Evolutionary conservation across 2,329 filamentous ascomycete species (phyloP).

Genomic region (Ceratocystiopsis sp.): DNA sequence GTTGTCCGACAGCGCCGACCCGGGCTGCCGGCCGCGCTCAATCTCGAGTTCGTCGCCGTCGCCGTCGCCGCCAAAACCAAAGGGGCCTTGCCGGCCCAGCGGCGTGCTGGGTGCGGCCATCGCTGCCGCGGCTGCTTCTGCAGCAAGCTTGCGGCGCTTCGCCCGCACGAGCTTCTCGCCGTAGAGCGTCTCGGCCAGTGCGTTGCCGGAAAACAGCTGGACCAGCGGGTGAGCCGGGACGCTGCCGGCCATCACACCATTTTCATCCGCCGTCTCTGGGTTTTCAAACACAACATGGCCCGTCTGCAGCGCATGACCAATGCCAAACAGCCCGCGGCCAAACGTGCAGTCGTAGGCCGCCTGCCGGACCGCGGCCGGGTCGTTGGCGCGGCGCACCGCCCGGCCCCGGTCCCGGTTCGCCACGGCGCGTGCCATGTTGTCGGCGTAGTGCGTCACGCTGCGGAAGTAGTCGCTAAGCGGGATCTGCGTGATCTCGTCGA

Average conservation of each 20-base stretch:
- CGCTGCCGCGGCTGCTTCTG: neutral
- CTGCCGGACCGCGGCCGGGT: neutral
- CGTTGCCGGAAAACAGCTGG: slow-evolving; percentile 6
- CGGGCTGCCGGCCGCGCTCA: slow-evolving; percentile 55
- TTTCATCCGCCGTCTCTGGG: too few species aligned
- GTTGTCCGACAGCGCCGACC: slow-evolving; percentile 48
- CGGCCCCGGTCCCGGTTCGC: slow-evolving; percentile 4
- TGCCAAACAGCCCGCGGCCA: slow-evolving; percentile 9
- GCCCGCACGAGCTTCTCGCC: slow-evolving; percentile 9
- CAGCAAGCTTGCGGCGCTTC: neutral
- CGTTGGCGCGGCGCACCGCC: slow-evolving; percentile 2
- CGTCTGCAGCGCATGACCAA: slow-evolving; percentile 2
- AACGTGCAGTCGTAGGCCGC: slow-evolving; percentile 6
- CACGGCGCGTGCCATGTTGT: slow-evolving; percentile 7
- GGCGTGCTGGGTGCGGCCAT: slow-evolving; percentile 6
- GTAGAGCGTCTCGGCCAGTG: slow-evolving; percentile 4
- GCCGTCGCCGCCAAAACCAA: neutral
- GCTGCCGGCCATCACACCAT: too few species aligned
- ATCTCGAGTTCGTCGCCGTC: slow-evolving; percentile 14
- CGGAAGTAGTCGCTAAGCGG: slow-evolving; percentile 8
- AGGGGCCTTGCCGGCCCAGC: neutral
- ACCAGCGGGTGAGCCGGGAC: neutral
- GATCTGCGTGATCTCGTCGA: slow-evolving; percentile 10
- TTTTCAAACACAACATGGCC: slow-evolving; percentile 1
- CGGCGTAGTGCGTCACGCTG: slow-evolving; percentile 7